Evolutionary conservation across 169 alveolate genomes (phyloP), one percentile per base, ranked within the genome.

Genomic region (Cryptosporidium tyzzeri): DNA sequence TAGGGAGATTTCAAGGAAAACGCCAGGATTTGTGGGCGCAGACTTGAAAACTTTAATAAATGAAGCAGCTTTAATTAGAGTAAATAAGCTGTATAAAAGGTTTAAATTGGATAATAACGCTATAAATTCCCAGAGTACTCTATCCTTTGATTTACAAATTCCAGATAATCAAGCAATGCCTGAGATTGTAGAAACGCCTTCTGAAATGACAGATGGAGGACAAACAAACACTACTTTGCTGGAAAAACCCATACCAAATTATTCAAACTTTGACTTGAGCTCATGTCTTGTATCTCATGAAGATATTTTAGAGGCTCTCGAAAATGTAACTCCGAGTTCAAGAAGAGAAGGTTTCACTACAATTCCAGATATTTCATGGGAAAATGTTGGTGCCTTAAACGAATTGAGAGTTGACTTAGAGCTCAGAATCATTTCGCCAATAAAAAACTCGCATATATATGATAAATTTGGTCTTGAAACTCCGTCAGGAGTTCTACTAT

Each of bases 401-500:
- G 95, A 95, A 21, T 93, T 97, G 53, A 95, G 98, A 86, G 93
- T 93, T 85, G 98, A 97, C 70, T 91, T 96, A 71, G 96, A 95
- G 70, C 96, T 94, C 51, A 96, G 96, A 91, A 96, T 98, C 39
- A 98, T 97, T 41, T 94, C 96, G 39, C 99, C 99, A 7, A 97
- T 98, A 23, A 89, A 93, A 85, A 93, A 95, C 65, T 96, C 97
- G 31, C 96, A 96, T 70, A 94, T 96, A 84, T 97, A 97, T 86
- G 94, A 95, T 86, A 93, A 93, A 62, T 94, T 97, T 26, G 98
- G 98, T 44, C 93, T 98, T 31, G 94, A 96, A 1, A 95, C 96
- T 51, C 98, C 99, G 23, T 98, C 98, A 21, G 99, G 99, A n/a
- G 98, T 98, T n/a, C 92, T 98, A 84, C 92, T 98, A 59, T 97